Conservation (phyloP, 225 moss, liverwort and hornwort genomes). For the Straminergon stramineum region DNA sequence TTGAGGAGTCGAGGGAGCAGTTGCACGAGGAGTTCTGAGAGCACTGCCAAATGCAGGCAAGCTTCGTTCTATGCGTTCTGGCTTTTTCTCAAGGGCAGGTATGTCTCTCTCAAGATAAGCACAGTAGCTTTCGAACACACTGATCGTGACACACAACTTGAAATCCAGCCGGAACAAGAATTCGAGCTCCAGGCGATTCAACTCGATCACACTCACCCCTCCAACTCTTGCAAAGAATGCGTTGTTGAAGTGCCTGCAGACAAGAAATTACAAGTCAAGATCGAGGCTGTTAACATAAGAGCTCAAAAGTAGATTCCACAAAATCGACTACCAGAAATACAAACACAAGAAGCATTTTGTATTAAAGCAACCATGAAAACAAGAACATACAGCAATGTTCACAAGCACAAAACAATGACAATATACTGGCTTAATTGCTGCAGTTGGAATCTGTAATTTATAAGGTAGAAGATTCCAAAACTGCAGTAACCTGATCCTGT, state of each 20-base stretch:
- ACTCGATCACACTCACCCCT: constrained; percentile 65
- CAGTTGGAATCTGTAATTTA: neutral
- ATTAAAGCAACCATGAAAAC: neutral
- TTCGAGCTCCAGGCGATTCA: constrained; percentile 90
- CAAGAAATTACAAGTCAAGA: neutral
- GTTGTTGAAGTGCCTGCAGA: constrained; percentile 92
- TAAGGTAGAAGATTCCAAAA: neutral
- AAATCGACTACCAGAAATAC: neutral
- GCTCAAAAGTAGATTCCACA: neutral
- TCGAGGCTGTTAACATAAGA: neutral
- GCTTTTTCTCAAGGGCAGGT: constrained; percentile 26
- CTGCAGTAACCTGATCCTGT: neutral
- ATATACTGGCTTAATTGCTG: neutral
- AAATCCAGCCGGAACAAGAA: constrained; percentile 82
- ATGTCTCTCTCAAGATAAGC: constrained; percentile 71
- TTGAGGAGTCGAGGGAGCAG: constrained; percentile 11
- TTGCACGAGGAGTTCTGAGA: constrained; percentile 11
- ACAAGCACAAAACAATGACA: neutral
- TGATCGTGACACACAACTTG: constrained; percentile 61
- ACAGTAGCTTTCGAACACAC: constrained; percentile 88
- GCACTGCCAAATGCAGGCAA: constrained; percentile 35
- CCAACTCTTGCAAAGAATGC: constrained; percentile 92
- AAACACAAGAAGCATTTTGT: neutral
- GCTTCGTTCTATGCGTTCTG: constrained; percentile 40
- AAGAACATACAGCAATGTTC: neutral